phyloP scores from a whole-genome alignment of 2,329 filamentous ascomycete genomes.

The Myriosclerotinia scirpicola region DNA sequence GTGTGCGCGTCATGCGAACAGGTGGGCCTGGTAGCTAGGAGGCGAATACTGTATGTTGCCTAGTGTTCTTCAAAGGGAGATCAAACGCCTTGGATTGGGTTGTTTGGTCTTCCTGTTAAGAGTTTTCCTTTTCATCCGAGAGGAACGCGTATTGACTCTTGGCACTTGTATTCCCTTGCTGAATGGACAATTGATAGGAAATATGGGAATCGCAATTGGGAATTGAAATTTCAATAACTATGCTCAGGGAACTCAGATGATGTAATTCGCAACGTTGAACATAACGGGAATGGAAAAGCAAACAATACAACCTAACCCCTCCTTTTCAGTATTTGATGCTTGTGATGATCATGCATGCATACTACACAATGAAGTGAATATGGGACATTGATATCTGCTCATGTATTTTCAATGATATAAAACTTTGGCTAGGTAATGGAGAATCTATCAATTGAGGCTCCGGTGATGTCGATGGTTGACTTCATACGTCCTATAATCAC shows the following conservation, averaged over 20 bases:
- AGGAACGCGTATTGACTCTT: not conserved
- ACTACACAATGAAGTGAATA: not conserved
- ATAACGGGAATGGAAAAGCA: not conserved
- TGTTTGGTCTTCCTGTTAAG: not conserved
- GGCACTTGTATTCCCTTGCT: not conserved
- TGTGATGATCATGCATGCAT: not conserved
- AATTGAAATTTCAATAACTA: not conserved
- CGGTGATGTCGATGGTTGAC: not conserved
- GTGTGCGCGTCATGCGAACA: slow-evolving; percentile 17
- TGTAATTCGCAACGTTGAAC: slow-evolving; percentile 3
- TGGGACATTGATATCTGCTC: not conserved
- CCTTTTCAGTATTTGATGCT: not conserved
- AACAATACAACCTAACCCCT: not conserved
- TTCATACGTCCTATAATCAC: not conserved
- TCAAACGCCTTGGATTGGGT: not conserved
- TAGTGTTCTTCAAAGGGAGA: not conserved
- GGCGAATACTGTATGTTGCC: not conserved
- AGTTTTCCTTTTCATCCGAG: not conserved
- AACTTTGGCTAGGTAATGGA: not conserved
- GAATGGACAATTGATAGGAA: not conserved
- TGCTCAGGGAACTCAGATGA: not conserved
- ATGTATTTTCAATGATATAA: not conserved
- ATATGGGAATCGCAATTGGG: not conserved
- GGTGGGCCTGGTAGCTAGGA: not conserved
- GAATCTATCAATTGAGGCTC: not conserved